Evolutionary conservation across 1,284 basidiomycete genomes (phyloP).

Genomic region (Sporisorium iseilematis-ciliati): DNA sequence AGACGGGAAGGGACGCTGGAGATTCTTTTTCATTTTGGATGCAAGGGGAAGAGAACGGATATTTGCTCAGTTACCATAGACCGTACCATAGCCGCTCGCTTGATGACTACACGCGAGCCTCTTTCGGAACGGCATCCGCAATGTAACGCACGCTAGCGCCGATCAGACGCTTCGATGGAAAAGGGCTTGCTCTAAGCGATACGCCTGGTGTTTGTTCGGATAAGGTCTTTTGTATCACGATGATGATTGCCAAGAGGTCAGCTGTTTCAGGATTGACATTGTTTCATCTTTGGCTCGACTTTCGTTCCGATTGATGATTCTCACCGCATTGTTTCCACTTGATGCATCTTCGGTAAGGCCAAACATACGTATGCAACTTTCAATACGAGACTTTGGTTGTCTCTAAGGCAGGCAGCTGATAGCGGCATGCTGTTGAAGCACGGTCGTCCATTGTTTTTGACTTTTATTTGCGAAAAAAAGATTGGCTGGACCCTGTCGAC

Average conservation of each 20-base stretch:
- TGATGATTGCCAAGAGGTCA: conserved; percentile 7
- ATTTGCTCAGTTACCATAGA: background rate
- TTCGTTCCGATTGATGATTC: too few relatives aligned
- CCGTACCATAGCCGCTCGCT: background rate
- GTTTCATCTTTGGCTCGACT: background rate
- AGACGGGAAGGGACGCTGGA: background rate
- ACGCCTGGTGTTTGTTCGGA: conserved; percentile 13
- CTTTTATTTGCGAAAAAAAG: background rate
- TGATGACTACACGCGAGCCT: background rate
- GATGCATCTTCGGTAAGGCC: too few relatives aligned
- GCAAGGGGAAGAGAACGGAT: conserved; percentile 27
- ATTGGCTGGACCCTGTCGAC: conserved; percentile 2
- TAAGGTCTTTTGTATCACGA: background rate
- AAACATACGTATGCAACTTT: too few relatives aligned
- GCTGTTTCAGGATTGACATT: background rate
- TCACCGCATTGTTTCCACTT: too few relatives aligned
- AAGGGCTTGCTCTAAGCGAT: conserved; percentile 1
- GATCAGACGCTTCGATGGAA: background rate
- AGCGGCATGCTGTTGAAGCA: too few relatives aligned
- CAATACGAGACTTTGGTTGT: too few relatives aligned
- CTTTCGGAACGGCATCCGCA: background rate
- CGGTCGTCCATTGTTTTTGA: too few relatives aligned
- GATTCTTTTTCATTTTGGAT: conserved; percentile 23
- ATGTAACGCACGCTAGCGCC: background rate
- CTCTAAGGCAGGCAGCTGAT: too few relatives aligned